Evolutionary conservation across 306 rosid species (phyloP).

Genomic region (Potentilla sterilis): DNA sequence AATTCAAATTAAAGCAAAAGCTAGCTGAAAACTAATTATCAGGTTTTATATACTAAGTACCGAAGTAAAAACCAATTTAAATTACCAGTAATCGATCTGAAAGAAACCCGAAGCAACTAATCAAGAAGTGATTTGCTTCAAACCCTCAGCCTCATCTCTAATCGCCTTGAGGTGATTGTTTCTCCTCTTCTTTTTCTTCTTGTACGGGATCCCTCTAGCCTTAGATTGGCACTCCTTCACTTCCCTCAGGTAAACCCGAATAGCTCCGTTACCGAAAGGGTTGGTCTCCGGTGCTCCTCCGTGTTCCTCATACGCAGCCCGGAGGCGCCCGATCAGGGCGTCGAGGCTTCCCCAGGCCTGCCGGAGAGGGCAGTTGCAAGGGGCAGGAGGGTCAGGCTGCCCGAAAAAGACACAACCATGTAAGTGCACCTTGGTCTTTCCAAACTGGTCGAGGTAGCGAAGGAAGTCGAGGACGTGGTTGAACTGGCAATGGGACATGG

Average conservation of each 20-base stretch:
- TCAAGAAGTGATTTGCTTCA: conserved; percentile 48
- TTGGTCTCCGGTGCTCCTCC: conserved; percentile 73
- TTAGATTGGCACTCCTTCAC: conserved; percentile 85
- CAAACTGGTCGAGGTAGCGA: conserved; percentile 84
- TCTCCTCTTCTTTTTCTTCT: conserved; percentile 85
- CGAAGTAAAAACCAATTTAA: background rate
- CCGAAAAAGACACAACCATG: conserved; percentile 83
- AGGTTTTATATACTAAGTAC: background rate
- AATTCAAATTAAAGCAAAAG: background rate
- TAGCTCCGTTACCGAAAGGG: conserved; percentile 81
- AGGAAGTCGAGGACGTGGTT: conserved; percentile 86
- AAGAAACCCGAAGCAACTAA: conserved; percentile 30
- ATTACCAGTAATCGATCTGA: conserved; percentile 46
- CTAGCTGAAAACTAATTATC: background rate
- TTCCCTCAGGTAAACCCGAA: conserved; percentile 75
- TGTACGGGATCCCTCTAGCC: conserved; percentile 79
- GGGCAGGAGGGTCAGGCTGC: conserved; percentile 91
- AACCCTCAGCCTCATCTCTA: conserved; percentile 40
- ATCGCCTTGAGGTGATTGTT: conserved; percentile 43
- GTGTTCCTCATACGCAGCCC: conserved; percentile 87
- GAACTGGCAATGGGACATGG: conserved; percentile 67
- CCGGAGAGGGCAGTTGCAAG: conserved; percentile 78
- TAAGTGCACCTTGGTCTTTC: conserved; percentile 86
- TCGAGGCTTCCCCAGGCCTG: conserved; percentile 98
- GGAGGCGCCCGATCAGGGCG: conserved; percentile 79